Evolutionary conservation across 495 filamentous ascomycete genomes (phyloP).

Genomic region (Xylaria bambusicola): DNA sequence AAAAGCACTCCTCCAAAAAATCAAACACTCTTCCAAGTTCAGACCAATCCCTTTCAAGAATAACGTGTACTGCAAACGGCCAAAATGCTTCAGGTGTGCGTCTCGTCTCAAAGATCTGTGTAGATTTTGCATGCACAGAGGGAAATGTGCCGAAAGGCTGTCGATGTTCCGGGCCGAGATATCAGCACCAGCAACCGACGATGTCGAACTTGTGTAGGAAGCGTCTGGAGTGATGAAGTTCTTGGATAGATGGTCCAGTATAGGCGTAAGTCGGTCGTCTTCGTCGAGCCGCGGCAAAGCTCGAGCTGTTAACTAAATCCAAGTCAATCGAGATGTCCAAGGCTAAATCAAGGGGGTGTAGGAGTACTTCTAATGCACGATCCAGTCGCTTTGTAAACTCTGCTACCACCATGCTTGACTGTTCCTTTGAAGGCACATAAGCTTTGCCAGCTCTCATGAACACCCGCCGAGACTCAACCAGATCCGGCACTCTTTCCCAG

Average conservation of each 20-base stretch:
- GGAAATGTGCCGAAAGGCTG: constrained; percentile 81
- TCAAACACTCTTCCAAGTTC: constrained; percentile 84
- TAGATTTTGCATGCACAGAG: constrained; percentile 89
- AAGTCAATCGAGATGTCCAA: constrained; percentile 17
- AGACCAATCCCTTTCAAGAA: constrained; percentile 98
- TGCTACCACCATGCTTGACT: constrained; percentile 81
- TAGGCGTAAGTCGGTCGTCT: constrained; percentile 92
- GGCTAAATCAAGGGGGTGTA: neutral
- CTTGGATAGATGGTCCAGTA: constrained; percentile 87
- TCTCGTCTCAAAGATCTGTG: constrained; percentile 82
- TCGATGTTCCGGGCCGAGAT: constrained; percentile 82
- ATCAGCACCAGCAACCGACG: constrained; percentile 59
- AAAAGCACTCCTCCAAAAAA: constrained; percentile 91
- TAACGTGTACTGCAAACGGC: constrained; percentile 91
- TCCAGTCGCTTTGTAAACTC: constrained; percentile 82
- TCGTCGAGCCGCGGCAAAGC: constrained; percentile 92
- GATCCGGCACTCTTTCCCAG: constrained; percentile 88
- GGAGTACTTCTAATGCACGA: constrained; percentile 71
- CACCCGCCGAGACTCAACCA: constrained; percentile 78
- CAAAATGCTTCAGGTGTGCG: constrained; percentile 88
- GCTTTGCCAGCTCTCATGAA: constrained; percentile 81
- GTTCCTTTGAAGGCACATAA: constrained; percentile 85
- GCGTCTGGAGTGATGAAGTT: constrained; percentile 91
- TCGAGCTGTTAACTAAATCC: constrained; percentile 73
- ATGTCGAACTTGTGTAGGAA: constrained; percentile 61